Conservation (phyloP, 139 green algal genomes). For the Tetradesmus lagerheimii region DNA sequence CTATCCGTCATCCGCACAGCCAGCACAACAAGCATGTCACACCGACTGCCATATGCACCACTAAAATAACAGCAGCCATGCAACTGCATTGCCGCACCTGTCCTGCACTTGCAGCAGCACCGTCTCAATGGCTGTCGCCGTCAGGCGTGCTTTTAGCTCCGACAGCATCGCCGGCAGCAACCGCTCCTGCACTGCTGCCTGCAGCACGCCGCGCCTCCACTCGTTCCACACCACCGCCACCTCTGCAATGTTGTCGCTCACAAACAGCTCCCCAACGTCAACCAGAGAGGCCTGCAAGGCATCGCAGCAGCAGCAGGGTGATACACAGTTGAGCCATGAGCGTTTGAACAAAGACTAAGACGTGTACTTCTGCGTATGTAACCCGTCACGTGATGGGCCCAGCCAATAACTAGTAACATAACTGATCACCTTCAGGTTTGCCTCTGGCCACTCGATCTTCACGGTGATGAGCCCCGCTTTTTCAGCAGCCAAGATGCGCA, state of each 20-base stretch:
- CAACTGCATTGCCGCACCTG: slow-evolving; percentile 17
- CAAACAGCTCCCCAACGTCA: slow-evolving; percentile 29
- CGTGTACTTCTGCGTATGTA: too few relatives aligned
- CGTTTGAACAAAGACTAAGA: too few relatives aligned
- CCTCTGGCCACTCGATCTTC: not conserved
- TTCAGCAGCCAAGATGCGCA: slow-evolving; percentile 24
- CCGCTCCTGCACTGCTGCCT: slow-evolving; percentile 56
- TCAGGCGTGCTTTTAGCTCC: slow-evolving; percentile 64
- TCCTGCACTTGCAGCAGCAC: slow-evolving; percentile 47
- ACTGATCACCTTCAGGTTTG: slow-evolving; percentile 3
- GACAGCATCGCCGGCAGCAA: slow-evolving; percentile 75
- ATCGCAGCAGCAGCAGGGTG: not conserved
- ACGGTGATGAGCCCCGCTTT: not conserved
- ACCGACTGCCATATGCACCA: too few relatives aligned
- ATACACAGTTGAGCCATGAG: too few relatives aligned
- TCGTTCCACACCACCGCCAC: slow-evolving; percentile 72
- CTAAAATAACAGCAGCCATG: too few relatives aligned
- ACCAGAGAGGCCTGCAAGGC: not conserved
- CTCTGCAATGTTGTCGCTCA: slow-evolving; percentile 23
- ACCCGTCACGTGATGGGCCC: too few relatives aligned
- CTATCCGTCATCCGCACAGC: too few relatives aligned
- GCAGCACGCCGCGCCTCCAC: slow-evolving; percentile 70
- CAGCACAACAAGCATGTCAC: too few relatives aligned
- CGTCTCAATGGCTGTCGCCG: slow-evolving; percentile 52
- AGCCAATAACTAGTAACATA: not conserved